These are phyloP conservation scores for Arthrocladium fulminans DNA, from an alignment of 2,329 filamentous ascomycete species.

Conservation along the genomic window DNA sequence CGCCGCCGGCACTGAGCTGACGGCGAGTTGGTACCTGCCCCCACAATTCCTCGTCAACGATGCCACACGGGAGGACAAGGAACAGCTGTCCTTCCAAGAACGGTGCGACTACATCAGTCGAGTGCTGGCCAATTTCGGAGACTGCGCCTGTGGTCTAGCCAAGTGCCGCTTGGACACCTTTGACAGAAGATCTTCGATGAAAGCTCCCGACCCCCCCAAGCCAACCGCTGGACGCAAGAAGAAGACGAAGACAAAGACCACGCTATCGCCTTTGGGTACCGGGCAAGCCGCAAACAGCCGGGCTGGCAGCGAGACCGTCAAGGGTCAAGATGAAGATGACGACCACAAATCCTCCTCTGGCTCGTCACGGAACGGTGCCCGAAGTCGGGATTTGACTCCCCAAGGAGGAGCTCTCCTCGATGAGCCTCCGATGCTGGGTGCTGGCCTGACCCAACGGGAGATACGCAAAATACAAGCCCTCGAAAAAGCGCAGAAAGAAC, in stretches of 20 bases:
- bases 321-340: constrained; percentile 44
- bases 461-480: constrained; percentile 54
- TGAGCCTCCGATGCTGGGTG: constrained; percentile 31
- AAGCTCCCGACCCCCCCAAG: constrained; percentile 30
- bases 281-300: constrained; percentile 48
- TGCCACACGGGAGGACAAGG: constrained; percentile 14
- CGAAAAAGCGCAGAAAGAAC: constrained; percentile 52
- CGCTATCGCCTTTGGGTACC: constrained; percentile 46
- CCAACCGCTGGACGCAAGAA: constrained; percentile 41
- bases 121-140: constrained; percentile 41
- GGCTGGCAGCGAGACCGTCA: constrained; percentile 50
- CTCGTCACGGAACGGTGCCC: constrained; percentile 47
- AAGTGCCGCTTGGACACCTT: constrained; percentile 35
- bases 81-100: constrained; percentile 20
- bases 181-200: constrained; percentile 34
- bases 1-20: constrained; percentile 43
- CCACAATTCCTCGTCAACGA: constrained; percentile 17
- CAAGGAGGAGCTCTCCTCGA: constrained; percentile 40
- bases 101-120: constrained; percentile 40
- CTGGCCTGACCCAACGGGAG: constrained; percentile 53
- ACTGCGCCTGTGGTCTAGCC: constrained; percentile 38
- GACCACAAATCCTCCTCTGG: constrained; percentile 51
- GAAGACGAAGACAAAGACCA: constrained; percentile 37
- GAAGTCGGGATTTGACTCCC: constrained; percentile 54
- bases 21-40: constrained; percentile 42